Evolutionary conservation across 2,329 filamentous ascomycete species (phyloP).

Genomic region (Xylaria sp.): DNA sequence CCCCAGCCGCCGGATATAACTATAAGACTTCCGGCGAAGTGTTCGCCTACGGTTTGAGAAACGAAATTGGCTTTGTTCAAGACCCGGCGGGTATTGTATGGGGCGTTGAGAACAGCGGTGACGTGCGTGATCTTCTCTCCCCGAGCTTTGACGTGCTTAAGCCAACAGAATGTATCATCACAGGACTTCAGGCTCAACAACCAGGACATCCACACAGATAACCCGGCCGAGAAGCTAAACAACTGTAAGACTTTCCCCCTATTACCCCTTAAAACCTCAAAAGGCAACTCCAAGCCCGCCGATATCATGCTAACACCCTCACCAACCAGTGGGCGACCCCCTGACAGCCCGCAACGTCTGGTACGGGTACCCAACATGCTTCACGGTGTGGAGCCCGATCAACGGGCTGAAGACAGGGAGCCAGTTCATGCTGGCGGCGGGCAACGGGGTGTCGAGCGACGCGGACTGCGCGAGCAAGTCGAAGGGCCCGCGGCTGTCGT

Average conservation of each 20-base stretch:
- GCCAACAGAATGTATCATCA: slow-evolving; percentile 57
- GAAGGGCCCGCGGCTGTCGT: slow-evolving; percentile 59
- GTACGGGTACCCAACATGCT: slow-evolving; percentile 72
- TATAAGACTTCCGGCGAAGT: slow-evolving; percentile 55
- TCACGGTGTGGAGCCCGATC: slow-evolving; percentile 62
- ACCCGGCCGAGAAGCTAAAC: slow-evolving; percentile 74
- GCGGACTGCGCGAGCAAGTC: slow-evolving; percentile 39
- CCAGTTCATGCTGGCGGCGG: slow-evolving; percentile 39
- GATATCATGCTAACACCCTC: background rate
- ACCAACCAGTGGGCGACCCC: slow-evolving; percentile 46
- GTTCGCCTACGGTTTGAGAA: slow-evolving; percentile 61
- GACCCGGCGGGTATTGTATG: slow-evolving; percentile 57
- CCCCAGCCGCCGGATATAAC: slow-evolving; percentile 51
- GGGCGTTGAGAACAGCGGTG: slow-evolving; percentile 48
- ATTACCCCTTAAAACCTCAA: background rate
- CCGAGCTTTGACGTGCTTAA: background rate
- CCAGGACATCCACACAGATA: slow-evolving; percentile 66
- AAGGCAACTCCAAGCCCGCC: background rate
- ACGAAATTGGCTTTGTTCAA: slow-evolving; percentile 69
- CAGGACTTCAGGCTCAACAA: slow-evolving; percentile 65
- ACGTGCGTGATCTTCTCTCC: slow-evolving; percentile 17
- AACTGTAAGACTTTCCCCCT: slow-evolving; percentile 55
- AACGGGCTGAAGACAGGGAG: slow-evolving; percentile 42
- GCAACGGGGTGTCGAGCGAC: slow-evolving; percentile 33
- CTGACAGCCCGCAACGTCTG: slow-evolving; percentile 45